Percentiles rank a stretch among this genome's conserved stretches.
Evolutionary conservation across 2,329 filamentous ascomycete species (phyloP).

Genomic region (Exophiala alcalophila): DNA sequence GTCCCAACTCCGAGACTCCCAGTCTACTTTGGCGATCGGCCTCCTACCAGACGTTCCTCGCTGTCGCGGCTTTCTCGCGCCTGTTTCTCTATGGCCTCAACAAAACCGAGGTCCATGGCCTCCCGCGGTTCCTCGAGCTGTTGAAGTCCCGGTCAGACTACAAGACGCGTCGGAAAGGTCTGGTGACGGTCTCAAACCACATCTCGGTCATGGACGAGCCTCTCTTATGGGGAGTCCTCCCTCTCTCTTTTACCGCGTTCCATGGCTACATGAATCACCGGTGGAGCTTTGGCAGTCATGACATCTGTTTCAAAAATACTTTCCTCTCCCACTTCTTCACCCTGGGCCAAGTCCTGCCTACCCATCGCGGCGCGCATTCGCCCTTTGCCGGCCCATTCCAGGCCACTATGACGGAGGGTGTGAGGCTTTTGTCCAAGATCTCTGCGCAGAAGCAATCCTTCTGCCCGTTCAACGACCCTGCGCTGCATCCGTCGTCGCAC

Average conservation of each 20-base stretch:
- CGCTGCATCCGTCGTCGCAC: slow-evolving; percentile 37
- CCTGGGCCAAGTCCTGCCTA: slow-evolving; percentile 84
- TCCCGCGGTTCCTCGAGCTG: slow-evolving; percentile 70
- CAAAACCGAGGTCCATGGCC: slow-evolving; percentile 70
- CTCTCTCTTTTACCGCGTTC: slow-evolving; percentile 67
- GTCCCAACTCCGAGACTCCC: slow-evolving; percentile 43
- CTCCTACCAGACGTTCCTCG: slow-evolving; percentile 72
- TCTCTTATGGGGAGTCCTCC: slow-evolving; percentile 86
- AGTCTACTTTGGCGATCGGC: slow-evolving; percentile 62
- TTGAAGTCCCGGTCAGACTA: slow-evolving; percentile 70
- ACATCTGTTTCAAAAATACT: slow-evolving; percentile 88
- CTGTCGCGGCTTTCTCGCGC: slow-evolving; percentile 67
- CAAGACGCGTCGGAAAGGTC: slow-evolving; percentile 65
- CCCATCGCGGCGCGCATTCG: slow-evolving; percentile 77
- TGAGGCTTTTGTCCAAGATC: slow-evolving; percentile 69
- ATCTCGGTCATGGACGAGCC: slow-evolving; percentile 92
- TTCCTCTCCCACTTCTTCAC: slow-evolving; percentile 73
- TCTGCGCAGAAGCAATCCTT: slow-evolving; percentile 40
- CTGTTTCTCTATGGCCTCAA: slow-evolving; percentile 74
- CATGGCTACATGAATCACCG: slow-evolving; percentile 66
- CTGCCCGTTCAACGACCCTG: slow-evolving; percentile 16
- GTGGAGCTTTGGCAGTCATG: slow-evolving; percentile 88
- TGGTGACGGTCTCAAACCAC: slow-evolving; percentile 92
- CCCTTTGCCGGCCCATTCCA: slow-evolving; percentile 82
- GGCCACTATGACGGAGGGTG: slow-evolving; percentile 79